phyloP scores from a whole-genome alignment of 495 filamentous ascomycete genomes.

The Neurospora discreta region DNA sequence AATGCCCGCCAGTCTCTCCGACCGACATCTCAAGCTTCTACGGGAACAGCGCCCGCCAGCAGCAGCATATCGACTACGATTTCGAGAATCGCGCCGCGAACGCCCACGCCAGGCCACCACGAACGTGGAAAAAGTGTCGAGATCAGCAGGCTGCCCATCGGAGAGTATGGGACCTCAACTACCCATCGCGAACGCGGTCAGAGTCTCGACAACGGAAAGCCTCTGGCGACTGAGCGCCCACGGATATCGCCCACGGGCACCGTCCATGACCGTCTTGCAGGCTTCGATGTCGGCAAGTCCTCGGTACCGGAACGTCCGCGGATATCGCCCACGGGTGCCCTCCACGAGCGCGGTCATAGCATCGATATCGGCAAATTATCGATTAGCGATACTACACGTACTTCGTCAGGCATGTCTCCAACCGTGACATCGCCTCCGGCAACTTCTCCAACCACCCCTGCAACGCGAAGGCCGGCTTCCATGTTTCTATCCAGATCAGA shows the following conservation, averaged over 20 bases:
- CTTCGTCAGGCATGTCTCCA: conserved; percentile 20
- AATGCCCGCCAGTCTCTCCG: conserved; percentile 65
- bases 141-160: conserved; percentile 33
- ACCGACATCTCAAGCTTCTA: conserved; percentile 60
- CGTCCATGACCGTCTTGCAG: conserved; percentile 36
- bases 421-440: not conserved
- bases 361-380: conserved; percentile 40
- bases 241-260: conserved; percentile 16
- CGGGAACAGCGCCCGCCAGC: conserved; percentile 23
- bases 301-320: conserved; percentile 24
- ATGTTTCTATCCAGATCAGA: conserved; percentile 44
- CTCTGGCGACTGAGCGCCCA: conserved; percentile 27
- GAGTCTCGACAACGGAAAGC: conserved; percentile 39
- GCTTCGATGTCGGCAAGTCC: conserved; percentile 37
- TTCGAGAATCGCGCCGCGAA: not conserved
- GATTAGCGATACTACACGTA: conserved; percentile 20
- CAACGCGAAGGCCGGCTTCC: conserved; percentile 39
- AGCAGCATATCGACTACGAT: conserved; percentile 10
- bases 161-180: conserved; percentile 13
- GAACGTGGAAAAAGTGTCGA: conserved; percentile 42
- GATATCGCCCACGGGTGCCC: conserved; percentile 18
- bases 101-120: conserved; percentile 14
- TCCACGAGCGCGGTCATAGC: conserved; percentile 38
- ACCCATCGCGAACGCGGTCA: conserved; percentile 33
- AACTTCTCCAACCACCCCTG: conserved; percentile 19